Base-by-base conservation (phyloP, 441 rosid species). In the Syzygium syzygioides region DNA sequence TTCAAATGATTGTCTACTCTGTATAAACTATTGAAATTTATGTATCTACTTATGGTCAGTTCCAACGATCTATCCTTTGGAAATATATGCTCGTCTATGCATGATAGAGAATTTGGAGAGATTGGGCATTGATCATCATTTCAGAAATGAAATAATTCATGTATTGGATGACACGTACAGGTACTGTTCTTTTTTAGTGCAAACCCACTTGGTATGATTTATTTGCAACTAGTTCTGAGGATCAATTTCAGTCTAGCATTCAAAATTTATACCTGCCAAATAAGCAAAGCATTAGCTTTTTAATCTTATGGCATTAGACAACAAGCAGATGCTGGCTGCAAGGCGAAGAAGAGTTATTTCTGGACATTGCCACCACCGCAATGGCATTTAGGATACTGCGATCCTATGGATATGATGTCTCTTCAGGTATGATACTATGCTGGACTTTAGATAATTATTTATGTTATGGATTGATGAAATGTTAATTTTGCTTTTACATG, bases 11-110 rank as follows among this genome's bases (percentile, higher is more conserved):
- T 62, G 28, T 60, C 62, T 79, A 48, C 86, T 85, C 62, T 37
- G 83, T 62, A 28, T 6, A 34, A 41, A 87, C 66, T 86, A 79
- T 87, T 88, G 20, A 53, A 79, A 55, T 87, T 68, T 79, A 50
- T 30, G 86, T 53, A 79, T 87, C 93, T 87, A 88, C 54, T 45
- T 84, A 45, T 88, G 59, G 3, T 92, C 95, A 97, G 99, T 94
- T 88, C 98, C 98, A 34, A 90, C 99, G n/a, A 79, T 95, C 87
- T 94, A 94, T 93, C 97, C 98, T 32, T 88, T 92, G 90, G 93
- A 94, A 68, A 89, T 93, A 45, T 92, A 91, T 92, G 88, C 93
- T 87, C 96, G 91, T 89, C 97, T 97, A 87, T 90, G 87, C 48
- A 86, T 95, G 91, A 92, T 96, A 87, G 98, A 95, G 87, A 89